Conservation (phyloP, 139 green algal species). For the Cymbomonas tetramitiformis region DNA sequence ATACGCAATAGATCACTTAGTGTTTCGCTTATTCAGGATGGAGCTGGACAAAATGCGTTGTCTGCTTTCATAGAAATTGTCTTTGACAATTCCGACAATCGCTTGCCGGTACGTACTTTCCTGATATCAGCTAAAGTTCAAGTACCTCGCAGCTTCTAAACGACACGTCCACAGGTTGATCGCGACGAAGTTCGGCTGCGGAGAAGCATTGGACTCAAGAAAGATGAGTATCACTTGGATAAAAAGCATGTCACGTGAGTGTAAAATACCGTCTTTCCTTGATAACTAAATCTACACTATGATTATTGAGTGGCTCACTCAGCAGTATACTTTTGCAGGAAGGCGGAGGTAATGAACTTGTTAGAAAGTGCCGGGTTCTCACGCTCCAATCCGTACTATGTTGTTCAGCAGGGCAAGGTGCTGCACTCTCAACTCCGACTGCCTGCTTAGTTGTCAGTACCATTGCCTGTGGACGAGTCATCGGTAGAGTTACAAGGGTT, state of each 20-base stretch:
- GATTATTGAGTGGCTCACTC: no score
- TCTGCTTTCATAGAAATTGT: slow-evolving; percentile 90
- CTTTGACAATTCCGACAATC: slow-evolving; percentile 88
- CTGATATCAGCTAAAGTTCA: slow-evolving; percentile 22
- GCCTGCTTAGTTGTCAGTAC: no score
- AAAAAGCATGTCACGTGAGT: slow-evolving; percentile 83
- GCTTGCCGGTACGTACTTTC: no score
- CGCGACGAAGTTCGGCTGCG: slow-evolving; percentile 72
- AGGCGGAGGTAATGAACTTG: slow-evolving; percentile 82
- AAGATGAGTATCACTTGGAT: slow-evolving; percentile 93
- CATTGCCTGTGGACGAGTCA: no score
- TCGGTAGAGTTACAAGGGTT: no score
- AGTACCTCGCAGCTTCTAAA: not conserved
- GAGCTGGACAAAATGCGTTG: slow-evolving; percentile 58
- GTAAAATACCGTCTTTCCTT: no score
- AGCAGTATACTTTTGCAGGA: no score
- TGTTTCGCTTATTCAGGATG: no score
- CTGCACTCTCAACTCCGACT: no score
- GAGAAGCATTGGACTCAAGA: slow-evolving; percentile 74
- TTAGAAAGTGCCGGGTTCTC: slow-evolving; percentile 92
- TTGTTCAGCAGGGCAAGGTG: slow-evolving; percentile 93
- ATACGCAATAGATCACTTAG: no score
- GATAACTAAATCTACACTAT: no score
- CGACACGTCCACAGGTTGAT: slow-evolving; percentile 47
- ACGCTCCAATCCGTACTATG: slow-evolving; percentile 93